Evolutionary conservation across 306 rosid genomes (phyloP).

Genomic region (Cyamopsis tetragonoloba): DNA sequence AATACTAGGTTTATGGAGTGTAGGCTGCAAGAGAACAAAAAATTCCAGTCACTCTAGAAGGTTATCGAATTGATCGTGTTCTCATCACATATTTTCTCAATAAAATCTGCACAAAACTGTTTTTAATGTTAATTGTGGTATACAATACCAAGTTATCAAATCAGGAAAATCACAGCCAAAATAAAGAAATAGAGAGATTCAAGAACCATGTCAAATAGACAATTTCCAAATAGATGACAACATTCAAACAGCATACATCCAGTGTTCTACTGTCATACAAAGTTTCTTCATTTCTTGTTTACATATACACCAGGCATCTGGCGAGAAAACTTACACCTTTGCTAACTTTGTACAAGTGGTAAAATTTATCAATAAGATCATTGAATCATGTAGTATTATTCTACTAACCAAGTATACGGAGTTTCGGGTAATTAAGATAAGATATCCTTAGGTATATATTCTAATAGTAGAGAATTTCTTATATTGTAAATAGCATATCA

Average conservation of each 20-base stretch:
- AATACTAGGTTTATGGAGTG: constrained; percentile 98
- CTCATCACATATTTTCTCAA: not conserved
- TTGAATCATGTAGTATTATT: too few species aligned
- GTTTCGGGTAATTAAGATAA: too few species aligned
- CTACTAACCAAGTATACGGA: too few species aligned
- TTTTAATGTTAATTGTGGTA: not conserved
- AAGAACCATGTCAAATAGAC: not conserved
- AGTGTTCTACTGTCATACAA: not conserved
- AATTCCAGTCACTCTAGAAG: constrained; percentile 24
- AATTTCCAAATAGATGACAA: constrained; percentile 3
- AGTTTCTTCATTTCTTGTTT: not conserved
- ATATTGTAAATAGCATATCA: too few species aligned
- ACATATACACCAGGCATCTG: too few species aligned
- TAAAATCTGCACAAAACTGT: not conserved
- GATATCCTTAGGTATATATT: too few species aligned
- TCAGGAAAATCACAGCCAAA: not conserved
- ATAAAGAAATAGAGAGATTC: not conserved
- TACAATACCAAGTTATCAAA: not conserved
- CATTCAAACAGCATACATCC: not conserved
- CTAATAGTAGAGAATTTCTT: too few species aligned
- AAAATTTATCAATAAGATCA: too few species aligned
- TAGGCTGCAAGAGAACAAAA: constrained; percentile 63
- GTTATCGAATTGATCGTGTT: not conserved
- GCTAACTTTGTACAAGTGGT: too few species aligned
- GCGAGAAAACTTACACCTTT: too few species aligned